phyloP scores from a whole-genome alignment of 352 stramenopile genomes.

The Pythium volutum region DNA sequence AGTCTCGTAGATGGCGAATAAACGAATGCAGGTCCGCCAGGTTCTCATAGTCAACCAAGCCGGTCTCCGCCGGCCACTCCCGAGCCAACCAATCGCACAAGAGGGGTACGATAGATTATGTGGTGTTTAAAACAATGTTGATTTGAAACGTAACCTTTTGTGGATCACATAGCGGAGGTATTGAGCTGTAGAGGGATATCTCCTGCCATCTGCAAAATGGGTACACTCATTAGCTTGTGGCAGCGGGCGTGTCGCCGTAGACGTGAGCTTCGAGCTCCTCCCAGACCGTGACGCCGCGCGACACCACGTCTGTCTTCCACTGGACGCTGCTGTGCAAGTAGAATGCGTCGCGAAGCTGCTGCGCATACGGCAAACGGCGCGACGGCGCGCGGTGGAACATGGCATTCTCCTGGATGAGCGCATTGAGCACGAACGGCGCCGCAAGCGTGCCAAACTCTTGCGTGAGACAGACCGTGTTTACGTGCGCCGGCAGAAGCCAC shows the following conservation, averaged over 20 bases:
- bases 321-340: conserved; percentile 61
- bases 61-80: background rate
- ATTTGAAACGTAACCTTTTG: background rate
- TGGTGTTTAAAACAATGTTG: background rate
- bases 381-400: conserved; percentile 44
- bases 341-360: conserved; percentile 73
- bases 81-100: conserved; percentile 12
- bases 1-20: conserved; percentile 84
- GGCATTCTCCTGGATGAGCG: conserved; percentile 60
- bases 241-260: background rate
- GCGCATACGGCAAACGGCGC: conserved; percentile 47
- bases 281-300: conserved; percentile 47
- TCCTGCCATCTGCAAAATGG: background rate
- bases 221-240: background rate
- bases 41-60: too few species aligned
- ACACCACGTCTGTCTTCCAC: conserved; percentile 63
- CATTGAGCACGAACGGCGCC: conserved; percentile 57
- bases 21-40: conserved; percentile 45
- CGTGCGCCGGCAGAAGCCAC: conserved; percentile 24
- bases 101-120: background rate
- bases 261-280: conserved; percentile 33
- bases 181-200: background rate
- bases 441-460: conserved; percentile 77
- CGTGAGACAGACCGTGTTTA: conserved; percentile 41
- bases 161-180: background rate